Evolutionary conservation across 2,329 filamentous ascomycete genomes (phyloP).

Genomic region (Fusarium sp.): DNA sequence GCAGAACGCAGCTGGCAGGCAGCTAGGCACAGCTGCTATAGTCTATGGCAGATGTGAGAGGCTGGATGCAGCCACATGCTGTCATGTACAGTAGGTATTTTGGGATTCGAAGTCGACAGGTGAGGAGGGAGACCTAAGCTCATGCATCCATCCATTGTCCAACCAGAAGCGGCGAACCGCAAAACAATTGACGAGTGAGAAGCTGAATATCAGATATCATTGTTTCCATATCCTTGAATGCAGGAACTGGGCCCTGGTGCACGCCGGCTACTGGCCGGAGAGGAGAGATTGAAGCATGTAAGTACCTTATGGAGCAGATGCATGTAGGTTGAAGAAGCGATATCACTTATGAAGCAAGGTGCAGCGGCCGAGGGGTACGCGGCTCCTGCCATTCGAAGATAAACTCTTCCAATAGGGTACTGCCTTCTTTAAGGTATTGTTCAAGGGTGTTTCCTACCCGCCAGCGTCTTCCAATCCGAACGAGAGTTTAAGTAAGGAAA

Average conservation of each 20-base stretch:
- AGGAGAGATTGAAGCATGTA: conserved; percentile 20
- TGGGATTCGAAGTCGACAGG: conserved; percentile 37
- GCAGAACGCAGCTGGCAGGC: conserved; percentile 18
- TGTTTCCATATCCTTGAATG: conserved; percentile 36
- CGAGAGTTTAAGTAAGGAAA: neutral
- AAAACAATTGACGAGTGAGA: conserved; percentile 37
- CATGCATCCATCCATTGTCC: conserved; percentile 39
- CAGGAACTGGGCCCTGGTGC: conserved; percentile 43
- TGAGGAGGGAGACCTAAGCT: conserved; percentile 41
- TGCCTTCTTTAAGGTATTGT: neutral
- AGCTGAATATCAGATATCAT: conserved; percentile 40
- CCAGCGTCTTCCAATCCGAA: neutral
- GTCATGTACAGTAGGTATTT: conserved; percentile 15
- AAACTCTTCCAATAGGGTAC: conserved; percentile 4
- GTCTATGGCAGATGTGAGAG: conserved; percentile 31
- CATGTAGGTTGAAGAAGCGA: conserved; percentile 31
- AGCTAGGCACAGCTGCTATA: conserved; percentile 8
- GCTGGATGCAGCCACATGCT: conserved; percentile 34
- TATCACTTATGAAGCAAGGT: conserved; percentile 30
- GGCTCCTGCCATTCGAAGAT: conserved; percentile 22
- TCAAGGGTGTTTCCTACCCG: conserved; percentile 2
- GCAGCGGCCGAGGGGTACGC: conserved; percentile 27
- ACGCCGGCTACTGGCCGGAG: conserved; percentile 26
- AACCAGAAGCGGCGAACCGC: conserved; percentile 39
- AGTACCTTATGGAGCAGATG: conserved; percentile 31